Conservation (phyloP, 2,329 filamentous ascomycete species). For the Exophiala xenobiotica region DNA sequence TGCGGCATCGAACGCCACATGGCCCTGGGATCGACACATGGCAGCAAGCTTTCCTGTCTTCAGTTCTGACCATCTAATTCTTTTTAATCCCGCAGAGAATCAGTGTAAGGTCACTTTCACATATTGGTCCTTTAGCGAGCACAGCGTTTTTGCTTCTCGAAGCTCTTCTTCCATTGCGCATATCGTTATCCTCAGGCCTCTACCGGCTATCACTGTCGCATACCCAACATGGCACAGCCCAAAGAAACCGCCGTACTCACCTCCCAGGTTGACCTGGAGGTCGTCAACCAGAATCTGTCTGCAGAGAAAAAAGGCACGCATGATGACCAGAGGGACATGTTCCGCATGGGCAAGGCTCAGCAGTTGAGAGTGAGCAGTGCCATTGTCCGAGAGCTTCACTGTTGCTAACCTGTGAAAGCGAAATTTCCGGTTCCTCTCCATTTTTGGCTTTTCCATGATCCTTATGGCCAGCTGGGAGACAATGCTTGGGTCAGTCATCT, state of each 20-base stretch:
- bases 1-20: slow-evolving; percentile 9
- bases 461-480: slow-evolving; percentile 44
- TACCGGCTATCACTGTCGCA: no score
- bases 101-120: neutral
- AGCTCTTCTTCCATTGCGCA: no score
- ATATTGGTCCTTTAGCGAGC: neutral
- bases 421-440: slow-evolving; percentile 43
- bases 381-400: no score
- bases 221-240: slow-evolving; percentile 20
- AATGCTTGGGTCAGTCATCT: slow-evolving; percentile 36
- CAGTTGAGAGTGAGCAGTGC: slow-evolving; percentile 33
- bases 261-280: slow-evolving; percentile 24
- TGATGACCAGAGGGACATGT: slow-evolving; percentile 37
- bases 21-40: slow-evolving; percentile 13
- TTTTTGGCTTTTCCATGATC: slow-evolving; percentile 42
- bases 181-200: no score
- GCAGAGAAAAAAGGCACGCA: slow-evolving; percentile 32
- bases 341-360: slow-evolving; percentile 36
- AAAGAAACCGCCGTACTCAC: slow-evolving; percentile 22
- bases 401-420: slow-evolving; percentile 33
- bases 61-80: neutral
- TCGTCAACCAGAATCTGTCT: slow-evolving; percentile 23
- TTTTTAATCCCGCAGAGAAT: no score
- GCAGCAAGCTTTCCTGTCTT: neutral
- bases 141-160: neutral